Conservation (phyloP, 2,329 filamentous ascomycete species). For the Claviceps sorghi region DNA sequence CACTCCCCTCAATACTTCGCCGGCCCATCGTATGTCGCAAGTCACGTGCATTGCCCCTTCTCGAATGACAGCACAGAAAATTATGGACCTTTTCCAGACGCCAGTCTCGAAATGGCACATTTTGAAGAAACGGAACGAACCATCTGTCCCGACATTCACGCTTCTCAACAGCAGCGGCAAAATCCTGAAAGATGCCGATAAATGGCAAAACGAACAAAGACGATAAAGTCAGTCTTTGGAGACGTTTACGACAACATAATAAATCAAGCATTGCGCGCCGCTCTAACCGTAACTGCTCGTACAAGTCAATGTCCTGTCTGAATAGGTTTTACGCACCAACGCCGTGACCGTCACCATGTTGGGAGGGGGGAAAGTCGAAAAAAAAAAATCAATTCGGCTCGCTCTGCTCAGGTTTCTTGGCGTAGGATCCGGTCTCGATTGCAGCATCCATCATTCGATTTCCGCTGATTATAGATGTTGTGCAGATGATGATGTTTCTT, state of each 20-base stretch:
- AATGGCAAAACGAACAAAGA: background rate
- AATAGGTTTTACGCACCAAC: conserved; percentile 2
- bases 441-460: conserved; percentile 78
- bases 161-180: background rate
- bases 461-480: conserved; percentile 81
- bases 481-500: conserved; percentile 78
- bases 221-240: background rate
- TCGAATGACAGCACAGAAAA: conserved; percentile 4
- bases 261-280: background rate
- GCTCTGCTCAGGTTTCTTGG: conserved; percentile 20
- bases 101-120: conserved; percentile 4
- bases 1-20: conserved; percentile 11
- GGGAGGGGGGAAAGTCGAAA: background rate
- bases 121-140: background rate
- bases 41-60: conserved; percentile 11
- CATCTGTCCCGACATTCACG: background rate
- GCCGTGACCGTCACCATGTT: background rate
- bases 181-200: background rate
- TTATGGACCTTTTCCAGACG: conserved; percentile 8
- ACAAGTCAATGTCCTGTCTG: background rate
- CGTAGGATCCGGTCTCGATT: conserved; percentile 52
- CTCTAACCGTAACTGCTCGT: background rate
- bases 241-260: background rate
- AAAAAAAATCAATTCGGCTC: background rate
- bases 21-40: conserved; percentile 7